Evolutionary conservation across 768 basidiomycete species (phyloP), one percentile per base, ranked within the genome.

Genomic region (Termitomyces sp.): DNA sequence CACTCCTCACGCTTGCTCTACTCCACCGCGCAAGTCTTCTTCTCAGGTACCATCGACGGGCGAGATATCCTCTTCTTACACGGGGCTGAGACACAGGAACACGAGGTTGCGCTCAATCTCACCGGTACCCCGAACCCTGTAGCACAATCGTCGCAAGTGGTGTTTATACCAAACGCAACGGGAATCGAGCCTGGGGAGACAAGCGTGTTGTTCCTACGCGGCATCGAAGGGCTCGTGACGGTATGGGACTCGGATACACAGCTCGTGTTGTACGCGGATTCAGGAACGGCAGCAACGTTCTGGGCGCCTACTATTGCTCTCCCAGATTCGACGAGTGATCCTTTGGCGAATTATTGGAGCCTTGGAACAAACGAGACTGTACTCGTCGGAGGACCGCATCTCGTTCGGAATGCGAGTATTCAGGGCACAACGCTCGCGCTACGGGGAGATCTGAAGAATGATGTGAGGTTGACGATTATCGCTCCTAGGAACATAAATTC

Each of bases 21-120:
- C 71, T 87, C 91, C 6, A 92, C 91, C 1, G 89, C 91, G 0
- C 81, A 84, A 59, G 78, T 94, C 33, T 81, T 92, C 67, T 91
- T 83, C 65, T 84, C 90, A 0, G 84, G 87, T 4, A 72, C 65
- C 28, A 86, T 89, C 36, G 88, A 83, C 36, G 79, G 74, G 2
- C 76, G 85, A n/a, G 87, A 89, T 66, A 73, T 90, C 22, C 75
- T 91, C 6, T 83, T 88, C 72, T 73, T 90, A 11, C 81, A 86
- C 62, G 89, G 89, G 2, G 78, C 84, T 60, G 70, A 78, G 2
- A 66, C 70, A 0, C 84, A 88, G 62, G 78, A 79, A 45, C 86
- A 88, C 63, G 89, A 89, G 68, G 70, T 74, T 13, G 70, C 82
- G 7, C 72, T 88, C 56, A 54, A 62, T 0, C 70, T 89, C 16